Evolutionary conservation across 78 protist genomes (phyloP).

Genomic region (slime mould (Dictyostelium discoideum)): dicty_2.7 NC_007091.3:1753001-1753500

Average conservation of each 20-base stretch:
- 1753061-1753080: background rate
- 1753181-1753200: background rate
- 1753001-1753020: background rate
- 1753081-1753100: background rate
- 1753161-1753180: background rate
- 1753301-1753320: conserved; percentile 72
- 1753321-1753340: conserved; percentile 97
- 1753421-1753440: conserved; percentile 98
- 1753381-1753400: conserved; percentile 97
- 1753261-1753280: conserved; percentile 41
- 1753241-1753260: conserved; percentile 69
- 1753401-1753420: conserved; percentile 94
- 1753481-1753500: conserved; percentile 81
- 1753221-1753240: conserved; percentile 15
- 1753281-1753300: conserved; percentile 82
- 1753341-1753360: conserved; percentile 99
- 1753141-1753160: background rate
- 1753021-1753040: background rate
- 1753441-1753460: conserved; percentile 90
- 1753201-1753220: conserved; percentile 21
- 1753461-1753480: conserved; percentile 91
- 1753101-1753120: background rate
- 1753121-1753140: background rate
- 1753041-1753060: background rate
- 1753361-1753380: conserved; percentile 99